Evolutionary conservation across 441 rosid species (phyloP), one percentile per base, ranked within the genome.

Genomic region (Croton laevigatus): DNA sequence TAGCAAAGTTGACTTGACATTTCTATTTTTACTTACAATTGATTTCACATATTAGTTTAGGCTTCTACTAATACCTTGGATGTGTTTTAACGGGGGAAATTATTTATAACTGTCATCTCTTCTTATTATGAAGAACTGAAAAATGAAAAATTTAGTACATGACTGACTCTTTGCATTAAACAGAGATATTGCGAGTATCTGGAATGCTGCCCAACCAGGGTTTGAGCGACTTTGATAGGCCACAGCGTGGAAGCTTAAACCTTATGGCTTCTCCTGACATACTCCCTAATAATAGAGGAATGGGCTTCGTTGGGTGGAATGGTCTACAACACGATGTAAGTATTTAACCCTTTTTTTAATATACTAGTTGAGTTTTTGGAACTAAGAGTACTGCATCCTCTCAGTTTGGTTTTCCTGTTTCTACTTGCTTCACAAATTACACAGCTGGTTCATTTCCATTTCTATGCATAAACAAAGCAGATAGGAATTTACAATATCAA

Each of bases 211-310:
- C 96, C 59, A 91, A 83, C 85, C 96, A 88, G 78, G 91, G 93
- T 3, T 86, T 87, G 62, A 77, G 85, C 34, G 96, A 89, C 71
- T 81, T 87, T 73, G 97, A 91, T 73, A 75, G 91, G 73, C 70
- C 88, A 78, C 76, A 91, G 69, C 88, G 83, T 72, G 83, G 97
- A 80, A 89, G 94, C 78, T 93, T 92, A 12, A 88, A 91, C 81
- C 97, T 94, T 65, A 85, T 91, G 94, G 90, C 96, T 74, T 88
- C 96, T 74, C 86, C 97, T 67, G 84, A 81, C 74, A 77, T 81
- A 23, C 78, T 89, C 73, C 75, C 93, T 38, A 86, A 81, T 80
- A 79, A 70, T 76, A 75, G 82, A 38, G 86, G 89, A 61, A 64
- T 83, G 42, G 82, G 89, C 48, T 77, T 88, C 67, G 71, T 85